Conservation (phyloP, 495 filamentous ascomycete genomes). For the Usnea hakonensis region DNA sequence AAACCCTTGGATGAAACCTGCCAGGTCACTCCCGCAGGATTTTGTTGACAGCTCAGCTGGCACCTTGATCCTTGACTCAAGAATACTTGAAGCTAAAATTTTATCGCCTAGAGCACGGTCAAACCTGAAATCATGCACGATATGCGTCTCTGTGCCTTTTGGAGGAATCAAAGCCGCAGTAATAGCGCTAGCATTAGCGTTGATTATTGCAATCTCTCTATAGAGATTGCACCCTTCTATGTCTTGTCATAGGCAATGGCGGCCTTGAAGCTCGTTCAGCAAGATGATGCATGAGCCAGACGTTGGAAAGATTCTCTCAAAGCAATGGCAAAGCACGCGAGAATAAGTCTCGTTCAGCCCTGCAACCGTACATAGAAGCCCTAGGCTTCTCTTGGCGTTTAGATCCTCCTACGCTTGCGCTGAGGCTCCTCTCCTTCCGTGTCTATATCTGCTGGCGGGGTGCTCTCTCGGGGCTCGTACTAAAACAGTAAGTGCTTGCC, state of each 20-base stretch:
- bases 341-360: not conserved
- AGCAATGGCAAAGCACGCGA: not conserved
- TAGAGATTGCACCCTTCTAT: not conserved
- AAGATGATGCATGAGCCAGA: not conserved
- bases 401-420: not conserved
- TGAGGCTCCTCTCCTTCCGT: not conserved
- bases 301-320: too few relatives aligned
- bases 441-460: not conserved
- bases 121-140: not conserved
- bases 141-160: not conserved
- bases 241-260: not conserved
- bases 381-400: too few relatives aligned
- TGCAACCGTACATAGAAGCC: not conserved
- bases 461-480: not conserved
- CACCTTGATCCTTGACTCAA: not conserved
- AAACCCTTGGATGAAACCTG: not conserved
- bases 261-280: not conserved
- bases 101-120: not conserved
- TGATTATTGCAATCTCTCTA: not conserved
- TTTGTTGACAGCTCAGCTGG: not conserved
- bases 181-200: not conserved
- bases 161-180: not conserved
- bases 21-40: not conserved
- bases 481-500: not conserved
- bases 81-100: not conserved